Base-by-base conservation (phyloP, 257 asterid species). In the Solanum infundibuliforme region DNA sequence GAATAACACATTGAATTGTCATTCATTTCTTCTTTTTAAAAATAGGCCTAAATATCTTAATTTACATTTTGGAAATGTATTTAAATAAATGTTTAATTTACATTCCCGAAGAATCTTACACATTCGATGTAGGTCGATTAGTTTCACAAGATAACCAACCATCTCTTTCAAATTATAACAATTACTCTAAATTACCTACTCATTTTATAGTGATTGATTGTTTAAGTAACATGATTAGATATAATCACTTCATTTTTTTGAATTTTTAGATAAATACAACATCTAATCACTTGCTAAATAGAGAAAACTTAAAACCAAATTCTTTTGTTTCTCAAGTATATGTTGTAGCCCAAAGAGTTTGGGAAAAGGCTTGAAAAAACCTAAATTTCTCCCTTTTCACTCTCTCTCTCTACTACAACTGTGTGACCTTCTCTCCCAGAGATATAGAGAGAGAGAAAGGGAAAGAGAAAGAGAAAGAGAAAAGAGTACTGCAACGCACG, bases 361-460 rank as follows among this genome's bases (percentile, higher is more conserved):
- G 43, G 43, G 43, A 72, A 34, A 32, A 31, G 81, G 27, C 43
- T 31, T 69, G 16, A n/a, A 23, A 68, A 79, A 41, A 79, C 66
- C 66, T 48, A 46, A 85, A 66, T 7, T 85, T 41, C 89, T 87
- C 36, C 35, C 55, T 86, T 35, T 6, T 4, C 23, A 4, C 46
- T 87, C 89, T 71, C 85, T 82, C 76, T 85, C 86, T 83, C 65
- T 86, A 84, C 86, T 39, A 9, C 12, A 85, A 35, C 48, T 12
- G 83, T 86, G 87, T 79, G 81, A 65, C 90, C 91, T 88, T 87
- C 92, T 84, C 90, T 77, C 83, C 86, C 86, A 65, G 86, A 32
- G 87, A 21, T 55, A 14, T 86, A 13, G 36, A n/a, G 84, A 48
- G 8, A 13, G 36, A n/a, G 84, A 48, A 11, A 48, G 88, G 7